These are phyloP conservation scores for Laetiporus sulphureus DNA, from an alignment of 1,284 basidiomycete genomes.

Conservation along the genomic window DNA sequence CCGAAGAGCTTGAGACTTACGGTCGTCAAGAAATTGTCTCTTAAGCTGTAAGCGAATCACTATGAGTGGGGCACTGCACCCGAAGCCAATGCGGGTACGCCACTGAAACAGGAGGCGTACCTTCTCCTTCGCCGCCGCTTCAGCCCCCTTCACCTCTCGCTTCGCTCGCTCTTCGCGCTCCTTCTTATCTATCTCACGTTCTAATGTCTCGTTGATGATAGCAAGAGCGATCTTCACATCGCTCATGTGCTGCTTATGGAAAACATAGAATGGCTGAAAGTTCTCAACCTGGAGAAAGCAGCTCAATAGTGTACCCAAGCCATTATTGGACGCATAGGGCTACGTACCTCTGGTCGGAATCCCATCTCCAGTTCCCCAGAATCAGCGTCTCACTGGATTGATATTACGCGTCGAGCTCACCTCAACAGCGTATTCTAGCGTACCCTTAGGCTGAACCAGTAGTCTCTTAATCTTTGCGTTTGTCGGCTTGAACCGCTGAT, in stretches of 20 bases:
- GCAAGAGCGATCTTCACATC: slow-evolving; percentile 56
- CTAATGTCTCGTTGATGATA: slow-evolving; percentile 56
- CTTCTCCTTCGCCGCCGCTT: slow-evolving; percentile 46
- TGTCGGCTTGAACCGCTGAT: slow-evolving; percentile 65
- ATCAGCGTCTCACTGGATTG: not conserved
- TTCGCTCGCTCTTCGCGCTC: slow-evolving; percentile 38
- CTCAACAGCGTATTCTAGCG: slow-evolving; percentile 71
- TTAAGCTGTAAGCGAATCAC: slow-evolving; percentile 43
- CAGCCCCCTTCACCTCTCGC: slow-evolving; percentile 49
- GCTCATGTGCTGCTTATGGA: slow-evolving; percentile 42
- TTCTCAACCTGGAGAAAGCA: slow-evolving; percentile 28
- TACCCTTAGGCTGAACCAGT: slow-evolving; percentile 57
- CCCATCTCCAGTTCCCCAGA: slow-evolving; percentile 56
- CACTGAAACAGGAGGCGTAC: slow-evolving; percentile 22
- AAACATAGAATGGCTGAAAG: slow-evolving; percentile 55
- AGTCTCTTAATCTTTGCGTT: slow-evolving; percentile 60
- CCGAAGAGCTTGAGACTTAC: slow-evolving; percentile 43
- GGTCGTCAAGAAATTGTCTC: slow-evolving; percentile 69
- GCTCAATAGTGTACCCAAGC: not conserved
- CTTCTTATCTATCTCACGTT: slow-evolving; percentile 47
- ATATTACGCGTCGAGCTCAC: slow-evolving; percentile 34
- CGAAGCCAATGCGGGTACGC: not conserved
- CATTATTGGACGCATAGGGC: slow-evolving; percentile 2
- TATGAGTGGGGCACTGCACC: slow-evolving; percentile 1
- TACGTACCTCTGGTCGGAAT: slow-evolving; percentile 58